Evolutionary conservation across 306 rosid species (phyloP), one percentile per base, ranked within the genome.

Genomic region (Dryas drummondii): DNA sequence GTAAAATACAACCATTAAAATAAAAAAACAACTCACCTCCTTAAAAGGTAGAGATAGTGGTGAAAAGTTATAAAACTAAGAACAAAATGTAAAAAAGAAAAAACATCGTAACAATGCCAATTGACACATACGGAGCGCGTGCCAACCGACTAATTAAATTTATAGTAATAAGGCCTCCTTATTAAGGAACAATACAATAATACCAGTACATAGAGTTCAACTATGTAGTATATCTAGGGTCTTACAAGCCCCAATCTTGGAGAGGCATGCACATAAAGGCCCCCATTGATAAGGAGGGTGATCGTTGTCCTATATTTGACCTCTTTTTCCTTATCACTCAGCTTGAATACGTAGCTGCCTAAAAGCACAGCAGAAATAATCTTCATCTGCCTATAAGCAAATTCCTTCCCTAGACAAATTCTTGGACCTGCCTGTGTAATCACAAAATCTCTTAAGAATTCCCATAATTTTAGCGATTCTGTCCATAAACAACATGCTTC

Each of bases 271-370:
- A 72, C 42, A 19, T 62, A 61, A 41, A 80, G 76, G 5, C 69
- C 84, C 1, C 61, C 72, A 54, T 80, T 76, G 16, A 80, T 70
- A 9, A 55, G 77, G 15, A 75, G 70, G 41, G 66, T 63, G 71
- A 80, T 45, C 76, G 61, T 74, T 7, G 63, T 69, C 19, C 66
- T 65, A 26, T 65, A 76, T 3, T 2, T 57, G n/a, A 22, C 84
- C 0, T 14, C 61, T 10, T 70, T 76, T 2, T 27, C 32, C 46
- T 64, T 77, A 22, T 70, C 80, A 6, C 4, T 46, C 0, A 64
- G 32, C 74, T 69, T 70, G 69, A 80, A 75, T 14, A 2, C 46
- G 61, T 27, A 80, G 48, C 19, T 42, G 49, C 55, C 65, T 45
- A 72, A 26, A 46, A 42, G 69, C 4, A 66, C 40, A 41, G 79